Evolutionary conservation across 2,329 filamentous ascomycete species (phyloP), one percentile per base, ranked within the genome.

Genomic region (Mariannaea sp.): DNA sequence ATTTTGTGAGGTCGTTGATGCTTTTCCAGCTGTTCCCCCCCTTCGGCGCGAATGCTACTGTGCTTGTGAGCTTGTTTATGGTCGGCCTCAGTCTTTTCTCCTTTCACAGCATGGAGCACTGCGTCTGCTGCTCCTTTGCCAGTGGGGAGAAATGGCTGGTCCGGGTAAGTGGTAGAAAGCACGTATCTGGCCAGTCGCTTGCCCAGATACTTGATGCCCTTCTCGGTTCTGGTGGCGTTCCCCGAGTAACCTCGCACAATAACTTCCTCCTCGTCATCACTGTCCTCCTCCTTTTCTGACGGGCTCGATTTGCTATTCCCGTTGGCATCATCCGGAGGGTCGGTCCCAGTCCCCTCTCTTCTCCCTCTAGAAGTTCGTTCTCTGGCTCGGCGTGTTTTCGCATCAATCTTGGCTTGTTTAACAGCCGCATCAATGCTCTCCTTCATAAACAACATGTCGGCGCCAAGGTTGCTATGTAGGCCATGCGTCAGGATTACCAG

Each of bases 361-460:
- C 39, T 41, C 50, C 56, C 48, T 16, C 59, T 55, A 29, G 71
- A 65, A 66, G 74, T 68, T 67, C 76, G 71, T 65, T 81, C 75
- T 62, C 73, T 77, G 50, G 76, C 78, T 62, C 79, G 83, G 53
- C 88, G 80, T 43, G 76, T 79, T 68, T 80, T 86, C 30, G 86
- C 84, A 70, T 90, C 87, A 43, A 84, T 75, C 62, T 87, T 86
- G 22, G 90, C 88, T 68, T 93, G 85, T 64, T 79, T 87, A 4
- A 87, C 88, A 3, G 90, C 86, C 22, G 86, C 85, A 74, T 99
- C 94, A 57, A 99, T 97, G 71, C 91, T 96, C 73, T 99, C 94
- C 69, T 99, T 99, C 70, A 99, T 75, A 69, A 90, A 99, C 16
- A 99, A 78, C 94, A 99, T 96, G 70, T 99, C 94, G 17, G 92